These are phyloP conservation scores for Suhomyces sp. DNA, from an alignment of 805 yeast genomes.

Conservation along the genomic window DNA sequence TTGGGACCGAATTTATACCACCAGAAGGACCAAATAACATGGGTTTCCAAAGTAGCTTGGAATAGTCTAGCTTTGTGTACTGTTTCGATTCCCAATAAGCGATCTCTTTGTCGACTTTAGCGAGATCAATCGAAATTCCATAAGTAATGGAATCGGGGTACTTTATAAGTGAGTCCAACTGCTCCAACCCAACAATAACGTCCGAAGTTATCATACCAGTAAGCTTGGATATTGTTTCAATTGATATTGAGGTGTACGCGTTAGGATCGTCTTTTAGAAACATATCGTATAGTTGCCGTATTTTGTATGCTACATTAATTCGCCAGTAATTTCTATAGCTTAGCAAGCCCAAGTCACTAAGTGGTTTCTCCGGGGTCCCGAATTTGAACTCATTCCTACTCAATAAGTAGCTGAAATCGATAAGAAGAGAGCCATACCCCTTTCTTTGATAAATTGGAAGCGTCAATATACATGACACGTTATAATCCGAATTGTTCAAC, in stretches of 20 bases:
- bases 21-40: constrained; percentile 83
- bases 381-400: constrained; percentile 69
- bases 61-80: constrained; percentile 50
- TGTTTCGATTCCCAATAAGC: constrained; percentile 52
- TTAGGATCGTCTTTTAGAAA: not conserved
- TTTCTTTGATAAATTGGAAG: constrained; percentile 82
- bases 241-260: constrained; percentile 35
- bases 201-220: constrained; percentile 90
- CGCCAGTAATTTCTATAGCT: constrained; percentile 91
- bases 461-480: constrained; percentile 87
- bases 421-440: constrained; percentile 86
- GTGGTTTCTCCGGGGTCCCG: constrained; percentile 96
- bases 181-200: constrained; percentile 82
- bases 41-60: constrained; percentile 72
- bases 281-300: constrained; percentile 26
- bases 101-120: constrained; percentile 41
- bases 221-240: constrained; percentile 58
- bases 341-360: constrained; percentile 78
- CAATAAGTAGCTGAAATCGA: constrained; percentile 83
- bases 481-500: constrained; percentile 69
- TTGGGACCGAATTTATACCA: constrained; percentile 67
- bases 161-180: constrained; percentile 56
- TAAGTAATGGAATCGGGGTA: constrained; percentile 46
- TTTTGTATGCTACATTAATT: constrained; percentile 52
- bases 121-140: constrained; percentile 51